Percentiles rank a stretch among this genome's conserved stretches.
phyloP scores from a whole-genome alignment of 2,329 filamentous ascomycete genomes.

The Xylaria sp. region DNA sequence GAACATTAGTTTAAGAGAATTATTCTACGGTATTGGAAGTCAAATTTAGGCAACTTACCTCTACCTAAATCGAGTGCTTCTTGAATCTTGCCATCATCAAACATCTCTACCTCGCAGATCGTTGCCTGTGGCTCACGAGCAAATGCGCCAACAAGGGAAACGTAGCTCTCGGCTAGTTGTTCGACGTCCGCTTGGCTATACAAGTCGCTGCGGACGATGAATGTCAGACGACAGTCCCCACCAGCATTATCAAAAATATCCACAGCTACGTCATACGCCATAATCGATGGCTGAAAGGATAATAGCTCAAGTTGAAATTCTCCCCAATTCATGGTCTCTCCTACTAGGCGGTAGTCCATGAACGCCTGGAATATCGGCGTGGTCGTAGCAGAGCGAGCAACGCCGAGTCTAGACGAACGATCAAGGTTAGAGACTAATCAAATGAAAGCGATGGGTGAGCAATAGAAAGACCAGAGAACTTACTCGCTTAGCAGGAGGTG shows the following conservation, averaged over 20 bases:
- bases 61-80: background rate
- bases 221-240: background rate
- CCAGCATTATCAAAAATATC: constrained; percentile 28
- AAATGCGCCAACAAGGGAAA: background rate
- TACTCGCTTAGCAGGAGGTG: background rate
- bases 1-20: background rate
- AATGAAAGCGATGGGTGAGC: background rate
- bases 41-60: background rate
- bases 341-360: constrained; percentile 5
- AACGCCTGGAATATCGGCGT: constrained; percentile 11
- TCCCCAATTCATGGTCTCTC: background rate
- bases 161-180: background rate
- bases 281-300: background rate
- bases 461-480: background rate
- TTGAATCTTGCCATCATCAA: background rate
- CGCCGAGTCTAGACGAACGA: background rate
- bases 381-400: background rate
- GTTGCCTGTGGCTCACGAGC: background rate
- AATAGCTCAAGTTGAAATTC: constrained; percentile 1
- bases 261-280: constrained; percentile 19
- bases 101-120: background rate
- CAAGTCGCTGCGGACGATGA: constrained; percentile 9
- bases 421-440: background rate
- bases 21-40: background rate
- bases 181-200: constrained; percentile 5